A percentile compares a stretch with the other conserved stretches of the same genome.
phyloP scores from a whole-genome alignment of 2,329 filamentous ascomycete genomes.

The Colletotrichum truncatum region DNA sequence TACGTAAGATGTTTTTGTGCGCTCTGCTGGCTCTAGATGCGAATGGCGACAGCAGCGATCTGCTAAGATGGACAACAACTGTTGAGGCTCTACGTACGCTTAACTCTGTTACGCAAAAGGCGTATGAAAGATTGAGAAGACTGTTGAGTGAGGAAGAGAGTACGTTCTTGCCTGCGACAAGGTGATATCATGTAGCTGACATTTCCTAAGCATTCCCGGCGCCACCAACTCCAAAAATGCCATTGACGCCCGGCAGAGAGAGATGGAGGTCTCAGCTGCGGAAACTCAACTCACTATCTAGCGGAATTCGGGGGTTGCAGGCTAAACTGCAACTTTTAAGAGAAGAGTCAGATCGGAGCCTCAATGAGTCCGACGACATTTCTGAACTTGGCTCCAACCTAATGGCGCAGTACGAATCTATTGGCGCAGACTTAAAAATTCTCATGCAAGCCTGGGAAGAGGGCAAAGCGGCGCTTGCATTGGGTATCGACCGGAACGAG shows the following conservation, averaged over 20 bases:
- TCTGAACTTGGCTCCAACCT: constrained; percentile 81
- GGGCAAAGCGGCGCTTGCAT: constrained; percentile 83
- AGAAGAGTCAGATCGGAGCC: constrained; percentile 84
- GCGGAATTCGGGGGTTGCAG: constrained; percentile 89
- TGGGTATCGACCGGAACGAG: constrained; percentile 84
- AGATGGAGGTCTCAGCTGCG: constrained; percentile 87
- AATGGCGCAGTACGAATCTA: constrained; percentile 92
- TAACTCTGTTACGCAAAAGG: constrained; percentile 67
- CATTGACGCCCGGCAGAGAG: constrained; percentile 79
- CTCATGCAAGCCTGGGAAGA: constrained; percentile 88
- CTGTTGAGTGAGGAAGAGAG: constrained; percentile 84
- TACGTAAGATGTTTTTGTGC: constrained; percentile 87
- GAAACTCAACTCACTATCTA: constrained; percentile 87
- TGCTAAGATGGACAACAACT: constrained; percentile 80
- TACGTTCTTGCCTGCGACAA: constrained; percentile 50
- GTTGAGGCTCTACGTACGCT: constrained; percentile 78
- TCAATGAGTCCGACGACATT: constrained; percentile 78
- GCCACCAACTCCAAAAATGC: constrained; percentile 65
- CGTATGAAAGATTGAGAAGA: constrained; percentile 71
- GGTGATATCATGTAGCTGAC: constrained; percentile 1
- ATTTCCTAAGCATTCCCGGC: constrained; percentile 57
- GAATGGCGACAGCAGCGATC: constrained; percentile 79
- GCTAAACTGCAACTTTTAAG: constrained; percentile 92
- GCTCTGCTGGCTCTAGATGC: constrained; percentile 89
- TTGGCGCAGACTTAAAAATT: constrained; percentile 85